Evolutionary conservation across 2,329 filamentous ascomycete species (phyloP).

Genomic region (Rutstroemia sydowiana): DNA sequence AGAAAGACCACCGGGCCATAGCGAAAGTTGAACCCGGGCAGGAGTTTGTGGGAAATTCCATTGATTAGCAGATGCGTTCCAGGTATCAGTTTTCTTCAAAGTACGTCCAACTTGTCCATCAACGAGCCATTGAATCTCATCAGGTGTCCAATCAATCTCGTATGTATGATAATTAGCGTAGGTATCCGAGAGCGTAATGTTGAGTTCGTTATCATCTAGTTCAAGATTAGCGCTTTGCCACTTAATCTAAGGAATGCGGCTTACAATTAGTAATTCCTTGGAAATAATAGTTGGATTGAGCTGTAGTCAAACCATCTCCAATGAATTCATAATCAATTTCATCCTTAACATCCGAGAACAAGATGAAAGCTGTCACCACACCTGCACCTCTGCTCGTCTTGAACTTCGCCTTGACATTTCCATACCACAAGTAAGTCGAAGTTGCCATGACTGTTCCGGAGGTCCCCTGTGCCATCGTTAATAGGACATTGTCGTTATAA

Average conservation of each 20-base stretch:
- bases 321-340: slow-evolving; percentile 98
- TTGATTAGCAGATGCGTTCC: slow-evolving; percentile 73
- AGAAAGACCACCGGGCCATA: slow-evolving; percentile 85
- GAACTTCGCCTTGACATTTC: slow-evolving; percentile 77
- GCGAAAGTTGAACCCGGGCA: slow-evolving; percentile 80
- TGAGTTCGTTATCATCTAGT: slow-evolving; percentile 66
- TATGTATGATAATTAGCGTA: slow-evolving; percentile 80
- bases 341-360: slow-evolving; percentile 92
- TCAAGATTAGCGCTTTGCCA: slow-evolving; percentile 22
- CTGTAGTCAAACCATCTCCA: slow-evolving; percentile 66
- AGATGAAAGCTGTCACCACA: slow-evolving; percentile 95
- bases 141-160: slow-evolving; percentile 87
- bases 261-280: slow-evolving; percentile 87
- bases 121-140: slow-evolving; percentile 77
- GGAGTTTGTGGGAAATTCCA: slow-evolving; percentile 91
- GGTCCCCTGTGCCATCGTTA: slow-evolving; percentile 84
- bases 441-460: slow-evolving; percentile 81
- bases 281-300: slow-evolving; percentile 96
- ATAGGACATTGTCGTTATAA: slow-evolving; percentile 62
- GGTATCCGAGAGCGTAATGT: slow-evolving; percentile 64
- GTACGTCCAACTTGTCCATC: slow-evolving; percentile 73
- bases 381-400: slow-evolving; percentile 78
- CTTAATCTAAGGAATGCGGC: slow-evolving; percentile 28
- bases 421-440: slow-evolving; percentile 93
- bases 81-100: slow-evolving; percentile 70